A percentile compares a stretch with the other conserved stretches of the same genome.
These are phyloP conservation scores for Osmozyma mogii DNA, from an alignment of 805 yeast genomes.

Conservation along the genomic window DNA sequence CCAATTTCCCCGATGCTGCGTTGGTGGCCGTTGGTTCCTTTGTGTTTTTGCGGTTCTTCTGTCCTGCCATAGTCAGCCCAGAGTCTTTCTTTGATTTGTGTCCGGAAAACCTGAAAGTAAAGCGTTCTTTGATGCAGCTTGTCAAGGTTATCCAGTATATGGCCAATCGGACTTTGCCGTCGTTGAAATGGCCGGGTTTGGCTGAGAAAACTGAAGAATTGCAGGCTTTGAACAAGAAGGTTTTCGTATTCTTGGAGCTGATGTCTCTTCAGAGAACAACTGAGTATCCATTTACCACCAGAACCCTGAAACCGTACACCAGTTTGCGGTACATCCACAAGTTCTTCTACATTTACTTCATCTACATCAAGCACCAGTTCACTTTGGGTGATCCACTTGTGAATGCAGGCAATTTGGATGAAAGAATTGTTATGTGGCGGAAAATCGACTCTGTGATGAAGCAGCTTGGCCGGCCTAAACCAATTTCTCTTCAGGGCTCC, in stretches of 20 bases:
- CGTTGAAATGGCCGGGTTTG: slow-evolving; percentile 59
- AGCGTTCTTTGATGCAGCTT: slow-evolving; percentile 66
- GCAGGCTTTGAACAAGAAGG: slow-evolving; percentile 18
- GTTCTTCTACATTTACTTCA: slow-evolving; percentile 28
- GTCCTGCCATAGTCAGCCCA: slow-evolving; percentile 90
- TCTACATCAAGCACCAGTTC: slow-evolving; percentile 22
- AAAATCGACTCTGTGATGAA: slow-evolving; percentile 41
- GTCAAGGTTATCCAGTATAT: slow-evolving; percentile 81
- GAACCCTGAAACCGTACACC: slow-evolving; percentile 23
- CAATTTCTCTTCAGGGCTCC: slow-evolving; percentile 51
- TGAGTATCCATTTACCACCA: slow-evolving; percentile 20
- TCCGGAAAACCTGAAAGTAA: slow-evolving; percentile 25
- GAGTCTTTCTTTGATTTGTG: slow-evolving; percentile 42
- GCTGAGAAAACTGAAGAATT: slow-evolving; percentile 33
- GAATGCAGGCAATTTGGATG: slow-evolving; percentile 11
- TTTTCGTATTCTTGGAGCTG: slow-evolving; percentile 20
- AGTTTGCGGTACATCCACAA: slow-evolving; percentile 34
- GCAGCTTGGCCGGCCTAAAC: slow-evolving; percentile 52
- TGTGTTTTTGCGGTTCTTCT: slow-evolving; percentile 68
- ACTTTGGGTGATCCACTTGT: slow-evolving; percentile 17
- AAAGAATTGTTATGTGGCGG: slow-evolving; percentile 21
- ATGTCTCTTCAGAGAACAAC: slow-evolving; percentile 13
- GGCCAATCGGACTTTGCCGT: slow-evolving; percentile 70
- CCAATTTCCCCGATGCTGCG: slow-evolving; percentile 55
- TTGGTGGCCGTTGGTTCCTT: slow-evolving; percentile 76